Base-by-base conservation (phyloP, 2,329 filamentous ascomycete species). In the Fusarium sp. region DNA sequence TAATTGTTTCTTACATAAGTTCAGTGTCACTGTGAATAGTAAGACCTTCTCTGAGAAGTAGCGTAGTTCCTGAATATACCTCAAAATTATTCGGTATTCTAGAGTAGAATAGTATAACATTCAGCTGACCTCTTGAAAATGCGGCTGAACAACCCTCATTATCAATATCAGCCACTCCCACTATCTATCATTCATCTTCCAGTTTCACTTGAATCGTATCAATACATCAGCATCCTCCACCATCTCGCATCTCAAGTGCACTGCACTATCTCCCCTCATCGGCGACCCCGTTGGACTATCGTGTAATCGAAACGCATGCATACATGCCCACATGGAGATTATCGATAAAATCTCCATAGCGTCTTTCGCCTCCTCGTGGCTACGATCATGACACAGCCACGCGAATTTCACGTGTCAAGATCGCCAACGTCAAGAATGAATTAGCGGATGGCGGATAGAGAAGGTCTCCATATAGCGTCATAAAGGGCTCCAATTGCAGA, bases 361-460 rank as follows among this genome's bases (percentile, higher is more conserved):
- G 23, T 44, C 39, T 20, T 43, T 59, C 24, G 58, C 63, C 63
- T 63, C 62, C 62, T 57, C 51, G 39, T 66, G 56, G 62, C 52
- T 36, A 48, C 36, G 30, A 49, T 43, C 30, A 44, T 53, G 39
- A 64, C 51, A 67, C 57, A 50, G 58, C 63, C 64, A 67, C 63
- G 63, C 34, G 45, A 47, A 67, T 42, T 64, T 67, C 64, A 67
- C 63, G 63, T 67, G 63, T 47, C 47, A 39, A 46, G 26, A 34
- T n/a, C 14, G 39, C 17, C 26, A 19, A 42, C 34, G 24, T 20
- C 49, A 47, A 26, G 23, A 28, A 52, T 34, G 32, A 34, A 32
- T 11, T 24, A 23, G 19, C 4, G 51, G 20, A 32, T 14, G 14
- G 32, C 32, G 32, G 32, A 34, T 14, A 34, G 26, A 34, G 14